phyloP scores from a whole-genome alignment of 73 alveolate genomes.

The Uronychia binucleata region DNA sequence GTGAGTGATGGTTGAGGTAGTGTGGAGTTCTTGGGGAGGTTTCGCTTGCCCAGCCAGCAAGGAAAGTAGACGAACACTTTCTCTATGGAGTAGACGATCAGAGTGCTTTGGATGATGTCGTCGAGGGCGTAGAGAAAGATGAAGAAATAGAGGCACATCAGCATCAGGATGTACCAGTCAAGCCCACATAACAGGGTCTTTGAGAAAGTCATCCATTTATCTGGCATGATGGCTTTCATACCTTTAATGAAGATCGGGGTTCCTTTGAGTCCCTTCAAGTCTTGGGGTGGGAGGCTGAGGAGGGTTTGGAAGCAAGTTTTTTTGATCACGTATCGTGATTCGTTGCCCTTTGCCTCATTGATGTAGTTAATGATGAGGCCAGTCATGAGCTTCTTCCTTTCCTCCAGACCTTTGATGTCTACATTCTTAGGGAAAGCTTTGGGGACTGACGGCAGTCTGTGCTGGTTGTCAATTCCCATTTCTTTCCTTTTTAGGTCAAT shows the following conservation, averaged over 20 bases:
- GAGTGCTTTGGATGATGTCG: constrained; percentile 6
- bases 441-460: constrained; percentile 9
- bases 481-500: background rate
- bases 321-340: constrained; percentile 3
- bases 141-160: constrained; percentile 14
- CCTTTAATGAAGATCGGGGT: constrained; percentile 25
- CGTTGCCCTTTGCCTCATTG: constrained; percentile 22
- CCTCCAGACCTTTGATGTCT: constrained; percentile 20
- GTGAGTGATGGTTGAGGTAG: no score
- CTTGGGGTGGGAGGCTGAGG: constrained; percentile 23
- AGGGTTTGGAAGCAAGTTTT: constrained; percentile 1
- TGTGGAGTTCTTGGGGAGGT: background rate
- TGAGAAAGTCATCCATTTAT: constrained; percentile 29
- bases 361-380: constrained; percentile 19
- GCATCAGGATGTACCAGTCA: constrained; percentile 37
- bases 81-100: constrained; percentile 41
- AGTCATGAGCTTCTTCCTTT: constrained; percentile 12
- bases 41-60: constrained; percentile 13
- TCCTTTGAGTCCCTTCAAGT: constrained; percentile 4
- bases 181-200: constrained; percentile 26
- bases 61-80: constrained; percentile 5
- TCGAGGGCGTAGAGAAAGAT: constrained; percentile 21
- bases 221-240: background rate
- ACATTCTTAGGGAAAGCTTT: constrained; percentile 38
- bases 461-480: background rate